Evolutionary conservation across 176 grass and related monocot genomes (phyloP).

Genomic region (Rhynchospora breviuscula): DNA sequence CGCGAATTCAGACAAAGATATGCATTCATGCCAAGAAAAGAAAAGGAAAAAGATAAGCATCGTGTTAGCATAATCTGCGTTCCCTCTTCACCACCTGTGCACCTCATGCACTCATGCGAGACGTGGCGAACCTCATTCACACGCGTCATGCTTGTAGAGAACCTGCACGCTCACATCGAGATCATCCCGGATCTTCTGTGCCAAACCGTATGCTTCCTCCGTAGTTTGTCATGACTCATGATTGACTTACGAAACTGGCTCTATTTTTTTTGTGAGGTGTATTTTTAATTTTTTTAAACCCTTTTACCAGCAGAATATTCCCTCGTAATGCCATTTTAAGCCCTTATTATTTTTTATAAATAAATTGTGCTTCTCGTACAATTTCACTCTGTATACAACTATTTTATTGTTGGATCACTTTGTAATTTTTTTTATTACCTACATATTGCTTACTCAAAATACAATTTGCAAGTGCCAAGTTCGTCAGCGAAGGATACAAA

Average conservation of each 20-base stretch:
- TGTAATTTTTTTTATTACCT: too few relatives aligned
- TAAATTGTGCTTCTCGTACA: too few relatives aligned
- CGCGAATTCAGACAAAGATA: neutral
- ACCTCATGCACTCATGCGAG: neutral
- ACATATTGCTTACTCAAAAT: too few relatives aligned
- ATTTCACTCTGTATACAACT: too few relatives aligned
- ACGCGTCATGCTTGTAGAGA: slow-evolving; percentile 1
- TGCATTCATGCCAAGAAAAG: too few relatives aligned
- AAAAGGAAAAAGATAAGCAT: neutral
- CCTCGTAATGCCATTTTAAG: too few relatives aligned
- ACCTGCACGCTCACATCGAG: neutral
- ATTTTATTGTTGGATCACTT: too few relatives aligned
- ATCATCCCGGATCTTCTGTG: neutral
- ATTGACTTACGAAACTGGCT: neutral
- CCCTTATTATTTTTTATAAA: too few relatives aligned
- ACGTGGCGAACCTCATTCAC: slow-evolving; percentile 17
- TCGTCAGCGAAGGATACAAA: neutral
- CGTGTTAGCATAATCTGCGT: neutral
- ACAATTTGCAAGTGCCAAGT: too few relatives aligned
- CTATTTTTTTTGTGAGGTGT: too few relatives aligned
- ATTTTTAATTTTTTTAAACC: too few relatives aligned
- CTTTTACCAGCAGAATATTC: too few relatives aligned
- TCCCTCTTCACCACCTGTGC: neutral
- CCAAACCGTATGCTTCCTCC: neutral
- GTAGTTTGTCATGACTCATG: neutral